Base-by-base conservation (phyloP, 2,329 filamentous ascomycete species). In the Talaromyces sp. region DNA sequence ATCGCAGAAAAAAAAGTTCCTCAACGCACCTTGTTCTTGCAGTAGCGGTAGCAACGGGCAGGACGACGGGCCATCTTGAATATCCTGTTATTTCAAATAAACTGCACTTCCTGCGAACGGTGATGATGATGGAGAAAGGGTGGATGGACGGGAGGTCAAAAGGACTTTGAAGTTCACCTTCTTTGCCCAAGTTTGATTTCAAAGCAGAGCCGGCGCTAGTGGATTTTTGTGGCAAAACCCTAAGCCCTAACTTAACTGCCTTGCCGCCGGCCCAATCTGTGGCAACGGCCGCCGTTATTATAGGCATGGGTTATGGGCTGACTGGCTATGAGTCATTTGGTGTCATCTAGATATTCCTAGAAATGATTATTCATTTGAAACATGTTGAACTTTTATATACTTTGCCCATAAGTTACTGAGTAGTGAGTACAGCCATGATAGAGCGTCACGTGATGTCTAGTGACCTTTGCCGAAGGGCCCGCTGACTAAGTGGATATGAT, bases 21-120 rank as follows among this genome's bases (percentile, higher is more conserved):
- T 62, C 55, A 57, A 80, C 88, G 81, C 78, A 96, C 91, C 91
- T 97, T 97, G 89, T 97, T 99, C 91, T 99, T 99, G 92, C 94
- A 99, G 89, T 99, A 99, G 78, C 94, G 89, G 87, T 96, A 99
- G 85, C 94, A 99, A 85, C 94, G 89, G 77, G 94, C 94, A 77
- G 94, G 94, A 89, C 94, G 91, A 82, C 94, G 91, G 77, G 94
- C 94, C 94, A 99, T 99, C 84, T 88, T 92, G 88, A 87, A 85
- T n/a, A 78, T 77, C 77, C 78, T 74, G 78, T 74, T 69, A 21
- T 74, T 69, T 28, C 37, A 13, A 68, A 72, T 66, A 63, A 28
- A 65, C 64, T 69, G 75, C 74, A 75, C 73, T 78, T 78, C 73
- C 70, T 77, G 73, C 75, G 75, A 77, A 78, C 73, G 74, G 68